phyloP scores from a whole-genome alignment of 257 asterid genomes.

The Plantago major region DNA sequence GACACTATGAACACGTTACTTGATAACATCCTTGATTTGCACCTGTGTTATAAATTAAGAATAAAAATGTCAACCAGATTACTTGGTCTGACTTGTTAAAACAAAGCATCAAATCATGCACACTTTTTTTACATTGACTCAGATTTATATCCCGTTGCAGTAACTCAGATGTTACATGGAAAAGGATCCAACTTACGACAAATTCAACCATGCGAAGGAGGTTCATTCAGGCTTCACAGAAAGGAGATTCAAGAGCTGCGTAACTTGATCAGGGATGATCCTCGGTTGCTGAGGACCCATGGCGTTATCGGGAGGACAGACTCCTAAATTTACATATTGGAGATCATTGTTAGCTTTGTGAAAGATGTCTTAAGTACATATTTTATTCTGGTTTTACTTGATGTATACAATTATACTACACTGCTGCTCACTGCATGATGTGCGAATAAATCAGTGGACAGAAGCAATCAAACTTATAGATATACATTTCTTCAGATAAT shows the following conservation, averaged over 20 bases:
- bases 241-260: conserved; percentile 18
- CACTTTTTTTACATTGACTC: no score
- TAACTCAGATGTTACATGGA: no score
- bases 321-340: conserved; percentile 8
- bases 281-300: conserved; percentile 9
- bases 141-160: no score
- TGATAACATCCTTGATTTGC: background rate
- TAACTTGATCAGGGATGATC: conserved; percentile 18
- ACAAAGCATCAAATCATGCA: background rate
- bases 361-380: conserved; percentile 7
- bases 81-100: conserved; percentile 4
- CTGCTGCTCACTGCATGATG: no score
- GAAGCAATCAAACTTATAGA: no score
- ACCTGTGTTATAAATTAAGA: conserved; percentile 1
- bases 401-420: no score
- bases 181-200: no score
- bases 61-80: background rate
- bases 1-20: no score
- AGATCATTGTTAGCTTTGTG: conserved; percentile 8
- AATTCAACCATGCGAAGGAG: conserved; percentile 10
- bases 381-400: no score
- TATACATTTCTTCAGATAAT: background rate
- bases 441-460: no score
- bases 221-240: conserved; percentile 2
- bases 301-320: conserved; percentile 3